A percentile compares a stretch with the other conserved stretches of the same genome.
These are phyloP conservation scores for Suillus alpinus DNA, from an alignment of 768 basidiomycete species.

Conservation along the genomic window DNA sequence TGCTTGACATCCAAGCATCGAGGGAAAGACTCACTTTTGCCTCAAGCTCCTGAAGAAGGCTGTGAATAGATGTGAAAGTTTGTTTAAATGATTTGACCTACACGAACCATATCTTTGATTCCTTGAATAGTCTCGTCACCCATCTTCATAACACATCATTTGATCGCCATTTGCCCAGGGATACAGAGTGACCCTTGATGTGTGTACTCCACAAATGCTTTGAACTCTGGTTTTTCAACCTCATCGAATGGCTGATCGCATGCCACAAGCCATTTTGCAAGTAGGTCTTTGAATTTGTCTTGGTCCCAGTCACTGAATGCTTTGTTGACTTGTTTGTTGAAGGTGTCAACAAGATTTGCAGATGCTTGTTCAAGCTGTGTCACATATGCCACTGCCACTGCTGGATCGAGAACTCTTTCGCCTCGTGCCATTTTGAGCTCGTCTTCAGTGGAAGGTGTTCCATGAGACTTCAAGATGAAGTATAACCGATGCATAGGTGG, in stretches of 20 bases:
- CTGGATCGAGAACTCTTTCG: background rate
- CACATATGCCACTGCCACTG: background rate
- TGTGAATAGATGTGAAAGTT: background rate
- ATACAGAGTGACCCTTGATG: background rate
- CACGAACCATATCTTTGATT: background rate
- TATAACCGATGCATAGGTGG: background rate
- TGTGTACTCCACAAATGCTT: background rate
- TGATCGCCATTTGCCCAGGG: background rate
- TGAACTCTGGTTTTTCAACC: background rate
- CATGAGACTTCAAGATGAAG: background rate
- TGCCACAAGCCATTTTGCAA: background rate
- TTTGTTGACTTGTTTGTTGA: background rate
- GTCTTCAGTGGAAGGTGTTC: background rate
- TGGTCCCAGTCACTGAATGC: background rate
- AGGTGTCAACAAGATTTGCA: background rate
- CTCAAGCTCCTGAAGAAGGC: background rate
- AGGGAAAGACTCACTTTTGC: background rate
- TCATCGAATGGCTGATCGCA: background rate
- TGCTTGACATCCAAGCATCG: background rate
- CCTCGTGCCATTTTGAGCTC: background rate
- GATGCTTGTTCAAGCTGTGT: background rate
- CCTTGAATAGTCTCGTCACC: background rate
- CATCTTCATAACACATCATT: background rate
- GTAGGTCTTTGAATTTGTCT: background rate
- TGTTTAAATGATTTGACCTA: background rate